Evolutionary conservation across 371 early-diverging fungal genomes (phyloP).

Genomic region (Rhizomucor pusillus): DNA sequence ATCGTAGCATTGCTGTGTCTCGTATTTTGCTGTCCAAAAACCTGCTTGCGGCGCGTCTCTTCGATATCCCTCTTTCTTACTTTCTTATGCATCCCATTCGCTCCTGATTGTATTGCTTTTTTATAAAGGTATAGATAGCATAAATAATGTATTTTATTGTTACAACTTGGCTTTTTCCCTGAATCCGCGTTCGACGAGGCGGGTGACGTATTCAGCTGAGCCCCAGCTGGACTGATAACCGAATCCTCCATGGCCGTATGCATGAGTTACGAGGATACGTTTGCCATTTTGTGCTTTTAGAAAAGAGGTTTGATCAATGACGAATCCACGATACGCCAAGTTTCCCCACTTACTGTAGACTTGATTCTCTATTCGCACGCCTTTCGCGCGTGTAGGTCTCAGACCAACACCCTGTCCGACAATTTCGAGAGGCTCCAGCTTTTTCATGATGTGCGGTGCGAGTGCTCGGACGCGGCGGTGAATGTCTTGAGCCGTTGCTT

Average conservation of each 20-base stretch:
- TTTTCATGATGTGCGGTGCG: constrained; percentile 29
- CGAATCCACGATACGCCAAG: not conserved
- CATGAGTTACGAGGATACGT: constrained; percentile 58
- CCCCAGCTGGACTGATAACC: constrained; percentile 79
- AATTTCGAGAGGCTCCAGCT: constrained; percentile 45
- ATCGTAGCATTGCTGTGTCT: too few relatives aligned
- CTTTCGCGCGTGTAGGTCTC: constrained; percentile 66
- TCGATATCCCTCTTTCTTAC: too few relatives aligned
- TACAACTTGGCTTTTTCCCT: constrained; percentile 3
- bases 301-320: not conserved
- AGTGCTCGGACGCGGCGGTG: constrained; percentile 9
- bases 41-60: too few relatives aligned
- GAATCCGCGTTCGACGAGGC: constrained; percentile 42
- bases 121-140: too few relatives aligned
- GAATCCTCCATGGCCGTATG: constrained; percentile 79
- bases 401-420: constrained; percentile 65
- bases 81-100: too few relatives aligned
- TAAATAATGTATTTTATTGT: too few relatives aligned
- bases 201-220: constrained; percentile 48
- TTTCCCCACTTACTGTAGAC: constrained; percentile 31
- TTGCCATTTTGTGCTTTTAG: constrained; percentile 20
- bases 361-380: constrained; percentile 68
- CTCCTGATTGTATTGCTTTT: too few relatives aligned
- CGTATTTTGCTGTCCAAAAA: too few relatives aligned
- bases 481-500: constrained; percentile 17